Evolutionary conservation across 345 rosid genomes (phyloP), one percentile per base, ranked within the genome.

Genomic region (Salix caprea): DNA sequence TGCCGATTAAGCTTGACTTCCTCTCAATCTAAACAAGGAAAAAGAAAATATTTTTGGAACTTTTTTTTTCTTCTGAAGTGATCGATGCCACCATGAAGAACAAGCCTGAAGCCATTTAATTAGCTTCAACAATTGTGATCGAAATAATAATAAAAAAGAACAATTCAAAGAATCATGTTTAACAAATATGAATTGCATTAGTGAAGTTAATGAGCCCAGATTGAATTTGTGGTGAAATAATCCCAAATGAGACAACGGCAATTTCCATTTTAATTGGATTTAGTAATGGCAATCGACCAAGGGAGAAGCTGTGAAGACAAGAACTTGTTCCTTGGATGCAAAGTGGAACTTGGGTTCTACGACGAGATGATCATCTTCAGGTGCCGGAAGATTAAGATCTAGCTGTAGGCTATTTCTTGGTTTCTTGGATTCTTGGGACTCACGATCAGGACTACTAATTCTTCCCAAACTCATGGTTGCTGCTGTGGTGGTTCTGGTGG

Each of bases 261-360:
- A 65, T 40, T 8, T 26, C n/a, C 62, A 28, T 71, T 50, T 50
- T 50, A 19, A 4, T 58, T 30, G 37, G 65, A 60, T 76, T 76
- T 70, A 81, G 72, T 73, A 77, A 77, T 81, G 84, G 69, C 81
- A 81, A 77, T 77, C 81, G 30, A 81, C 81, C 50, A 81, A 61
- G 73, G 76, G 52, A 75, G 90, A 84, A 7, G 88, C 76, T 30
- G 91, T 78, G 86, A 91, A 90, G 56, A 88, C 86, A 39, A 89
- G 84, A 66, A 85, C 85, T 72, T 87, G 91, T 42, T 88, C 76
- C 21, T 67, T 80, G 4, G 83, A 60, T 11, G 69, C 66, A 64
- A 81, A 72, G 12, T 69, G 77, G 54, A 70, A 74, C 36, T 77
- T 70, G 7, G 78, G 21, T 39, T 76, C 77, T 61, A 48, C 44